Percentiles rank a stretch among this genome's conserved stretches.
Conservation (phyloP, 768 basidiomycete genomes). For the Auriscalpium orientale region DNA sequence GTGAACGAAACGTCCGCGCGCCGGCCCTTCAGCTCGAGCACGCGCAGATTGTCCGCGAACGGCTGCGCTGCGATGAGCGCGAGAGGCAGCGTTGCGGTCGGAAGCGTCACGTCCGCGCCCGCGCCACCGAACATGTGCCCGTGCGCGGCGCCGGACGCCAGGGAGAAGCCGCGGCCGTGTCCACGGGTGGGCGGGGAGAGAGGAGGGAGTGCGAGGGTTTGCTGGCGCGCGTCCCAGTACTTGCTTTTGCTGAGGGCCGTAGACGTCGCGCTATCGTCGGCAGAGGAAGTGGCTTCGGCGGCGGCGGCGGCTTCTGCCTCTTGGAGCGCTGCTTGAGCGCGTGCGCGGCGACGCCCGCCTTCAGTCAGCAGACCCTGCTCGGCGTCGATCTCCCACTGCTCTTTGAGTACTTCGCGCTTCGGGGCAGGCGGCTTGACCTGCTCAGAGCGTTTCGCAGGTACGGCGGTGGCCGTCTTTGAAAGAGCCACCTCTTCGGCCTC, state of each 20-base stretch:
- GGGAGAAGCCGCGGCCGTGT: constrained; percentile 1
- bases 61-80: constrained; percentile 9
- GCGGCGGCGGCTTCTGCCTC: constrained; percentile 13
- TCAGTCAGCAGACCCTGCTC: constrained; percentile 71
- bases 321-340: constrained; percentile 40
- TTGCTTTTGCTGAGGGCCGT: constrained; percentile 9
- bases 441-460: neutral
- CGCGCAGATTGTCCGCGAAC: constrained; percentile 19
- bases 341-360: constrained; percentile 59
- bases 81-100: constrained; percentile 11
- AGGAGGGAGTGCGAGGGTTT: constrained; percentile 10
- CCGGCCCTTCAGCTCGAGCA: constrained; percentile 54
- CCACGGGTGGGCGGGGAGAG: neutral
- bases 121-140: neutral
- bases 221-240: constrained; percentile 9
- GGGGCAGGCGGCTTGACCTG: constrained; percentile 11
- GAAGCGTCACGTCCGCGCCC: constrained; percentile 1
- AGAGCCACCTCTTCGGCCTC: constrained; percentile 1
- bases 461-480: constrained; percentile 2
- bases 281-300: neutral
- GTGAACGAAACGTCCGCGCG: constrained; percentile 63
- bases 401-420: constrained; percentile 40
- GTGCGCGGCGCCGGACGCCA: neutral
- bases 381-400: constrained; percentile 75
- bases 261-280: constrained; percentile 2